Conservation (phyloP, 2,329 filamentous ascomycete genomes). For the Fusarium nodosum region DNA sequence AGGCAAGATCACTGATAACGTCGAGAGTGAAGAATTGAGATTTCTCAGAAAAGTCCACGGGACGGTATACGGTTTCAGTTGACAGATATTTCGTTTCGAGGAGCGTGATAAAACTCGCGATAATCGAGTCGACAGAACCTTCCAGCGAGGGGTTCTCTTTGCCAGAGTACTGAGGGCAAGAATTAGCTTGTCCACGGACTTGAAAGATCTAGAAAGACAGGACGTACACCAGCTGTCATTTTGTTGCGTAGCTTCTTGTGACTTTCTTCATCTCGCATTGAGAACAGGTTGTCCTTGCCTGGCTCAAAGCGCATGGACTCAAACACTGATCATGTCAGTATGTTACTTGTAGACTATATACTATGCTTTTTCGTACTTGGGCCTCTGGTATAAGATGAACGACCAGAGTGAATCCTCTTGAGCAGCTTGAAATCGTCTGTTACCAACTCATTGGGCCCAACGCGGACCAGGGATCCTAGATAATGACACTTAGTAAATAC, state of each 20-base stretch:
- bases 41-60: constrained; percentile 62
- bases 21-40: constrained; percentile 67
- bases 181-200: not conserved
- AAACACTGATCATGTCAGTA: constrained; percentile 38
- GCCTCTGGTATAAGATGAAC: constrained; percentile 62
- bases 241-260: constrained; percentile 63
- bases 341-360: rapidly evolving
- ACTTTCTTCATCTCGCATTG: constrained; percentile 61
- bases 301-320: constrained; percentile 63
- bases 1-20: constrained; percentile 64
- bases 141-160: constrained; percentile 67
- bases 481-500: rapidly evolving
- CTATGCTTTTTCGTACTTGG: constrained; percentile 55
- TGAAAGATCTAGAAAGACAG: rapidly evolving
- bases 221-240: constrained; percentile 64
- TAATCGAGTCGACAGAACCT: constrained; percentile 61
- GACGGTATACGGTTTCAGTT: constrained; percentile 44
- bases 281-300: constrained; percentile 66
- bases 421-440: constrained; percentile 26
- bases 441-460: constrained; percentile 24
- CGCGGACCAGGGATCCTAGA: constrained; percentile 11
- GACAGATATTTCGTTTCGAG: constrained; percentile 61
- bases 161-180: constrained; percentile 62
- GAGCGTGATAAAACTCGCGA: constrained; percentile 61
- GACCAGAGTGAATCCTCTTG: constrained; percentile 61